Conservation (phyloP, 176 grass and related monocot species). For the Zea mays region Zm-B73-REFERENCE-NAM-5.0 NC_050105.1:132886001-132886500, state of each 20-base stretch:
- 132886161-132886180: constrained; percentile 58
- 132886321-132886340: constrained; percentile 42
- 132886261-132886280: constrained; percentile 34
- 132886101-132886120: background rate
- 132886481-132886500: background rate
- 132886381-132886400: constrained; percentile 48
- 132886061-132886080: constrained; percentile 24
- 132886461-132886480: constrained; percentile 15
- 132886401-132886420: constrained; percentile 37
- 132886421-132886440: constrained; percentile 23
- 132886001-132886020: constrained; percentile 17
- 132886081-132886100: background rate
- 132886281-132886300: constrained; percentile 36
- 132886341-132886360: constrained; percentile 52
- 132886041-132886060: constrained; percentile 21
- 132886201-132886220: constrained; percentile 38
- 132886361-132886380: constrained; percentile 48
- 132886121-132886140: constrained; percentile 38
- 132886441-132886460: background rate
- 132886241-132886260: constrained; percentile 50
- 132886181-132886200: constrained; percentile 42
- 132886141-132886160: constrained; percentile 52
- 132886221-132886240: constrained; percentile 40
- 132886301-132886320: constrained; percentile 41
- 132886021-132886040: constrained; percentile 24